Base-by-base conservation (phyloP, 345 rosid species). In the Hypericum perforatum region DNA sequence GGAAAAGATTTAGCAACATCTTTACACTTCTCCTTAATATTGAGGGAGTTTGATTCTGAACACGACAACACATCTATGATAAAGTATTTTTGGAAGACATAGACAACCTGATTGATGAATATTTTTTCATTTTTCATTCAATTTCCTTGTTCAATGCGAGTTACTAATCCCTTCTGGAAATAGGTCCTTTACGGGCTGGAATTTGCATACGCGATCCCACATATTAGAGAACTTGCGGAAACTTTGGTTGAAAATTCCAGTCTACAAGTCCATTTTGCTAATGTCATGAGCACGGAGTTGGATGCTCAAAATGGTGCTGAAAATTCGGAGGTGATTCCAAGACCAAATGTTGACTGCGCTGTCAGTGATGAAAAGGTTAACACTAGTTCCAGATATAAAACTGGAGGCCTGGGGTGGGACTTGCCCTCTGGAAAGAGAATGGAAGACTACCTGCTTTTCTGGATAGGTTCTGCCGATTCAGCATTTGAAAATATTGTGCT, bases 141-240 rank as follows among this genome's bases (percentile, higher is more conserved):
- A 42, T 9, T 1, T 8, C 7, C 13, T 37, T 53, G 16, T 45
- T 16, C 9, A 14, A 22, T 45, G 0, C n/a, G n/a, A 38, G 13
- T 29, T 49, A 29, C 48, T 58, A 12, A 36, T 54, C 48, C 52
- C 49, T 49, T 53, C 14, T 41, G 47, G 41, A 2, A 77, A 54
- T 75, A 92, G 98, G 82, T 77, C 22, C 95, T 92, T 22, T 92
- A 74, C 70, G 96, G 98, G 54, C 76, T 92, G 69, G 98, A 88
- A 54, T 88, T 81, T 55, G 79, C 89, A 0, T 74, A 82, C 63
- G 75, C 78, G 37, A 74, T 88, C 56, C 73, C 74, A 8, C 50
- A 59, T 51, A 56, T 92, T 38, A 66, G 41, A 78, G 86, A 74
- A 63, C 14, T 41, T 43, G 69, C 71, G 67, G 67, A 67, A 59